A percentile compares a stretch with the other conserved stretches of the same genome.
Evolutionary conservation across 2,329 filamentous ascomycete genomes (phyloP).

Genomic region (Periconia sp.): DNA sequence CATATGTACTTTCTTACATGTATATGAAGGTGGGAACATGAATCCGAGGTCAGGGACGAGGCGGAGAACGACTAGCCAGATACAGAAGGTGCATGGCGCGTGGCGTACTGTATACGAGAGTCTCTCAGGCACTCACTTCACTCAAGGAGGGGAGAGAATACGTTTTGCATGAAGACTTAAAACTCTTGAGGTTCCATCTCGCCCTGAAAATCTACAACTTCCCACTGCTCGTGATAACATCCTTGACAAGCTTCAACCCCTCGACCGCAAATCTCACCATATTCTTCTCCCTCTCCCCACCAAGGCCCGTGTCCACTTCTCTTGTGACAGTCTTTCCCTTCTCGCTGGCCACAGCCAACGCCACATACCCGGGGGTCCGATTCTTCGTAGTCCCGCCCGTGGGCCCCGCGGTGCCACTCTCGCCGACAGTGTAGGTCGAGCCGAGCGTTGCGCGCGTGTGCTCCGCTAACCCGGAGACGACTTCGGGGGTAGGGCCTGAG

Average conservation of each 20-base stretch:
- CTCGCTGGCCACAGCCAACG: slow-evolving; percentile 60
- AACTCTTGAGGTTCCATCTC: too few species aligned
- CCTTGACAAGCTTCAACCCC: slow-evolving; percentile 57
- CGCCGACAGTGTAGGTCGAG: slow-evolving; percentile 59
- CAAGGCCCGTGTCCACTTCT: slow-evolving; percentile 59
- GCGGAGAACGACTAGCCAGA: neutral
- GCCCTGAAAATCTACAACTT: slow-evolving; percentile 33
- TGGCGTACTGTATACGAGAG: too few species aligned
- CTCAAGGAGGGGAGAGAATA: too few species aligned
- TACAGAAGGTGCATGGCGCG: neutral
- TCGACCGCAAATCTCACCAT: slow-evolving; percentile 65
- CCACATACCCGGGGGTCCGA: slow-evolving; percentile 64
- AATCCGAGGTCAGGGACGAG: neutral
- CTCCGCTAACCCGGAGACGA: slow-evolving; percentile 59
- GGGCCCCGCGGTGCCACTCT: slow-evolving; percentile 67
- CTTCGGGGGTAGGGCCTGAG: slow-evolving; percentile 59
- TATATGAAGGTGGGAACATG: too few species aligned
- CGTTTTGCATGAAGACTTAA: too few species aligned
- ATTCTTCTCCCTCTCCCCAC: slow-evolving; percentile 58
- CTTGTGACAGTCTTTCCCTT: slow-evolving; percentile 56
- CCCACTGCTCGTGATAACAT: slow-evolving; percentile 54
- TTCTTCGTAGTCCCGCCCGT: slow-evolving; percentile 59
- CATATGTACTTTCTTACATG: too few species aligned
- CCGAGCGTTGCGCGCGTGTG: slow-evolving; percentile 58
- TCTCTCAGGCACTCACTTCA: too few species aligned